Conservation (phyloP, 805 yeast species). For the Saturnispora besseyi region DNA sequence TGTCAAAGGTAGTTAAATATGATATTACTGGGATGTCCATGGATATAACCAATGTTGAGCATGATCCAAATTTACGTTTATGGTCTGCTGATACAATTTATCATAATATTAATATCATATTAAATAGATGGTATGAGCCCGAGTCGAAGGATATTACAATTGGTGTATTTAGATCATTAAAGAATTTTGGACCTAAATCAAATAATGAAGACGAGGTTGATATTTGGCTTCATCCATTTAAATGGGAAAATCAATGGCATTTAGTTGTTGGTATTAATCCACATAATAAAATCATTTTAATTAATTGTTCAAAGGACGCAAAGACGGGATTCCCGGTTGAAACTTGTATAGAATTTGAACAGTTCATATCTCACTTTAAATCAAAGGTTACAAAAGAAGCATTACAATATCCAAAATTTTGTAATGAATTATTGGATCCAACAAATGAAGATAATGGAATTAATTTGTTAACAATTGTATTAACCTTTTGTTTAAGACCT, state of each 20-base stretch:
- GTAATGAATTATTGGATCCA: slow-evolving; percentile 21
- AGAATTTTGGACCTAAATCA: slow-evolving; percentile 24
- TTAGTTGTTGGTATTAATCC: slow-evolving; percentile 24
- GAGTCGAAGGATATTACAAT: background rate
- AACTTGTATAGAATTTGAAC: slow-evolving; percentile 20
- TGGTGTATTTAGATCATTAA: slow-evolving; percentile 16
- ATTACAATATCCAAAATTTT: slow-evolving; percentile 20
- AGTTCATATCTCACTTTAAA: slow-evolving; percentile 22
- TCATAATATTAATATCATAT: slow-evolving; percentile 5
- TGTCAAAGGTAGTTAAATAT: background rate
- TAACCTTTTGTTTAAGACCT: slow-evolving; percentile 22
- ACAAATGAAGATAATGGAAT: slow-evolving; percentile 20
- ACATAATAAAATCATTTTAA: slow-evolving; percentile 19
- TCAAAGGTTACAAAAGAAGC: slow-evolving; percentile 23
- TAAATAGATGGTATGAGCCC: slow-evolving; percentile 3
- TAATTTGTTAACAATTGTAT: slow-evolving; percentile 23
- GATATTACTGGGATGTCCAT: slow-evolving; percentile 10
- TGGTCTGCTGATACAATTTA: slow-evolving; percentile 4
- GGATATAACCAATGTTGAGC: slow-evolving; percentile 7
- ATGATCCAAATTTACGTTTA: background rate
- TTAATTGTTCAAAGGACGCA: slow-evolving; percentile 20
- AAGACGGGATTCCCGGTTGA: slow-evolving; percentile 17
- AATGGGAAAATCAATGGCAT: slow-evolving; percentile 27
- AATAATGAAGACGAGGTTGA: slow-evolving; percentile 9
- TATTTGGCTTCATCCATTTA: slow-evolving; percentile 26